Evolutionary conservation across 345 rosid genomes (phyloP), one percentile per base, ranked within the genome.

Genomic region (Syzygium jambos): DNA sequence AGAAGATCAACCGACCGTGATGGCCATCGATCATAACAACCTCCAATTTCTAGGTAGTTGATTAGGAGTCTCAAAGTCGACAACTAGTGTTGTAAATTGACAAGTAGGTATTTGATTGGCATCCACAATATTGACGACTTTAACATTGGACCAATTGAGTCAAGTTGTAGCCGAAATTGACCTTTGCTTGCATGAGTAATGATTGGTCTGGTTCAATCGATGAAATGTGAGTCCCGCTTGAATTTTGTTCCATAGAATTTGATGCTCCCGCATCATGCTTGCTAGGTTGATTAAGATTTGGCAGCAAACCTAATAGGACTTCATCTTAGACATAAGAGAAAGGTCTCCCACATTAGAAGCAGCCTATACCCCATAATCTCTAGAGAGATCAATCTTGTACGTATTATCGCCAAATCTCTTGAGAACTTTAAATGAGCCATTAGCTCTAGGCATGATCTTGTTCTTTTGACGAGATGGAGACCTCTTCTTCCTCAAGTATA

Each of bases 81-180:
- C 22, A 21, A 55, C 41, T 19, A 55, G 21, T 7, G 25, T 55
- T 21, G 2, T 21, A 19, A 55, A 55, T 21, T 0, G 4, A 55
- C 27, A 8, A 19, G 9, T 22, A 19, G 59, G 10, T 55, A 55
- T 1, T 55, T 0, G 4, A 55, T 1, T 3, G 8, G 4, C 25
- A 55, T 19, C 59, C 0, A 21, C 23, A 21, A 55, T 7, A 54
- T 54, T 54, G 56, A 54, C 25, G 21, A 7, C 22, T 55, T 55
- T 10, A 55, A 55, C 21, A 23, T 55, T 55, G 59, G 25, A 55
- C 59, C 21, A 23, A 21, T 21, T 55, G 4, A 55, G 15, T 55
- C 57, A 55, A 19, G 59, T 7, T 55, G 11, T 55, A 55, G 25
- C 22, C 0, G 11, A 55, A 55, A 55, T 55, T 8, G 10, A 25